Evolutionary conservation across 169 alveolate species (phyloP), one percentile per base, ranked within the genome.

Genomic region (Ichthyophthirius multifiliis): DNA sequence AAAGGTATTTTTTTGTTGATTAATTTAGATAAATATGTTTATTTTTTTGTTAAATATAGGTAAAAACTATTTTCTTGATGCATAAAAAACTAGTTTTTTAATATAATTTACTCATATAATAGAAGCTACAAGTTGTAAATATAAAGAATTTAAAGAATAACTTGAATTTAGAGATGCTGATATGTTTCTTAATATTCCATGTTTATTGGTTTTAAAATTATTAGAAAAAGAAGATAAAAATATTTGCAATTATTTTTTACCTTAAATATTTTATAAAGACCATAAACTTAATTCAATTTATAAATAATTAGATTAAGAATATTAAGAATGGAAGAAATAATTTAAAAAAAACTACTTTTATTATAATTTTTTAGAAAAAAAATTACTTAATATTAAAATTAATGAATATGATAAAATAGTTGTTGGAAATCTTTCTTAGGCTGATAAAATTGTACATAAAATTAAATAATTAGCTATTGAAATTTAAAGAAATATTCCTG

Each of bases 81-180:
- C 87, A 10, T 74, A 84, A 63, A 91, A 85, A 74, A 84, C 89
- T 30, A 65, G 78, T 16, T 86, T 86, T 78, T 71, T 91, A 18
- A 65, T 91, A 32, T 87, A 84, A 43, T 88, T 91, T 76, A 86
- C 94, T 6, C 82, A 83, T 23, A 55, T 83, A 65, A 74, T 91
- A 41, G 94, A 91, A 62, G 86, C 85, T 12, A 80, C 88, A 3
- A 85, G 90, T 16, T 89, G 80, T 34, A 88, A 86, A 71, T 80
- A 91, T 73, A 18, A 20, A 34, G 62, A 74, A 43, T 91, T 91
- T 84, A 34, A 86, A 32, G 93, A 85, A 44, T 81, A 91, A 64
- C 41, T 88, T 31, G 95, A 91, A 27, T 89, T 73, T 74, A 71
- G 93, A 64, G 95, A 91, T 74, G 75, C 93, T 7, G 94, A 88